Evolutionary conservation across 495 filamentous ascomycete genomes (phyloP), one percentile per base, ranked within the genome.

Genomic region (Talaromyces stipitatus): DNA sequence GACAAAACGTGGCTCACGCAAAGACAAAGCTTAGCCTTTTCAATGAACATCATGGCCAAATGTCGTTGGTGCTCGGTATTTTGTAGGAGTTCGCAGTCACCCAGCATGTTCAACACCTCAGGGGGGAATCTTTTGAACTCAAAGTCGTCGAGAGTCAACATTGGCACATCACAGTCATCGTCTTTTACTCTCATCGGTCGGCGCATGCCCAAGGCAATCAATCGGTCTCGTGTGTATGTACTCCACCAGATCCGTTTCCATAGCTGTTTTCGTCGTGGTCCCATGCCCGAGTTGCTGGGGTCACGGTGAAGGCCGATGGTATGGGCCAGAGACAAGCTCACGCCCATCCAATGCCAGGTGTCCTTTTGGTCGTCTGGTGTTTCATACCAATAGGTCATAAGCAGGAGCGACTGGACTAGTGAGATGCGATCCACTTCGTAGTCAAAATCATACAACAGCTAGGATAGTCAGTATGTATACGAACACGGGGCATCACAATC

Each of bases 201-300:
- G 52, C 91, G 82, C 90, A 95, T 95, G 32, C 91, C 91, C 18
- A 96, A 69, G 4, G 91, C 91, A 57, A 96, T 87, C 30, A 95
- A 71, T 41, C 90, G 87, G 70, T 96, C 91, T 41, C 90, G 84
- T 78, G 92, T 94, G 62, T 92, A 94, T 56, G 87, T 91, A 48
- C 88, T 91, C 91, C 91, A 96, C 91, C 91, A 96, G 55, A 96
- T 90, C 29, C 90, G 77, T 69, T 91, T 95, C 89, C 89, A 92
- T 60, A 95, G 74, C 58, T 82, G 84, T 63, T 88, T 85, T 66
- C 83, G 82, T 54, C 81, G 78, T 18, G 77, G 63, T 26, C 85
- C 78, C 86, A 92, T 90, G 57, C 78, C 83, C 38, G 85, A 87
- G 38, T 86, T 85, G 4, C 78, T 83, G 30, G 90, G 90, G 62